Evolutionary conservation across 2,329 filamentous ascomycete genomes (phyloP).

Genomic region (Botrytis deweyae): DNA sequence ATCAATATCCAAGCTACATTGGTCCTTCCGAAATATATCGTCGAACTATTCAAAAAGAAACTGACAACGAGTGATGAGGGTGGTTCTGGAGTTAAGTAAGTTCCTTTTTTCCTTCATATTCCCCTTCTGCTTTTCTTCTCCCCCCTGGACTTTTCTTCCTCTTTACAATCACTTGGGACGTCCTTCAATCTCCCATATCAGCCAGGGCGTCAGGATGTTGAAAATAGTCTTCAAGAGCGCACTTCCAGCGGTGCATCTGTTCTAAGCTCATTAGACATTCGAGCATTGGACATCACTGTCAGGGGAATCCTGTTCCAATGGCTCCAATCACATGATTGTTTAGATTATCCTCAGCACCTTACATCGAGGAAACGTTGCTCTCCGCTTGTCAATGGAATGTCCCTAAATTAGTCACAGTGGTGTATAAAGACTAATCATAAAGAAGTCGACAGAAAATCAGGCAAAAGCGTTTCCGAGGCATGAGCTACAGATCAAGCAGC

Average conservation of each 20-base stretch:
- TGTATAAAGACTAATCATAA: background rate
- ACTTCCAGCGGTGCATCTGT: background rate
- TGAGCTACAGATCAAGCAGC: background rate
- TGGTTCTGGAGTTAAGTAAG: background rate
- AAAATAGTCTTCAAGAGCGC: background rate
- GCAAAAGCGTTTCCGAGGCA: background rate
- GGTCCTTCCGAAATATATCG: background rate
- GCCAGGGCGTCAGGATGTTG: background rate
- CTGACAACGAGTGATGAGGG: background rate
- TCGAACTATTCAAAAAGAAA: background rate
- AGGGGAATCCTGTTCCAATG: background rate
- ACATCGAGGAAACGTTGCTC: background rate
- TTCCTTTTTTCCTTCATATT: background rate
- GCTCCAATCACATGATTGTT: background rate
- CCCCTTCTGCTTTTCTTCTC: background rate
- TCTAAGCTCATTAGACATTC: background rate
- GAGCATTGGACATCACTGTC: background rate
- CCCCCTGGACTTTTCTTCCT: background rate
- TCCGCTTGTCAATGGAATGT: background rate
- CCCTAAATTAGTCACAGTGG: background rate
- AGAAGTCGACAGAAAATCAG: background rate
- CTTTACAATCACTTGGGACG: background rate
- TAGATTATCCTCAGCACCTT: background rate
- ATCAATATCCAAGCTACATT: background rate
- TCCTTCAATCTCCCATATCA: background rate